A percentile compares a stretch with the other conserved stretches of the same genome.
Conservation (phyloP, 129 eudicot genomes). For the Flaveria linearis region DNA sequence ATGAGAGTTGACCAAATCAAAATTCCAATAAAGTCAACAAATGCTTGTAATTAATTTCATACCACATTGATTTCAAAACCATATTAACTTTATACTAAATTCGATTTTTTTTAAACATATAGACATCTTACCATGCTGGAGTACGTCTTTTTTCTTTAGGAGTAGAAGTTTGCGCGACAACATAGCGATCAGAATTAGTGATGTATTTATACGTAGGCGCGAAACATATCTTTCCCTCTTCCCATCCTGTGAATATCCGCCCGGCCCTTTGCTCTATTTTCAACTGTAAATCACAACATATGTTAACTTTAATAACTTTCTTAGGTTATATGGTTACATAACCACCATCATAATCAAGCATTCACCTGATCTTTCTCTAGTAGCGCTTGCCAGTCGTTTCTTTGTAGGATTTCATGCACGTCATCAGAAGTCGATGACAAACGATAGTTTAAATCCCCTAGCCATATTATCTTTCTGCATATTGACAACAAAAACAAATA, state of each 20-base stretch:
- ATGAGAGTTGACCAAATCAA: conserved; percentile 28
- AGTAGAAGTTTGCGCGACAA: conserved; percentile 54
- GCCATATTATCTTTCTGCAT: conserved; percentile 75
- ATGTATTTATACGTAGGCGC: conserved; percentile 92
- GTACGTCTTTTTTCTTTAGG: conserved; percentile 75
- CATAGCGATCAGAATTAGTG: conserved; percentile 63
- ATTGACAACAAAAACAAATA: background rate
- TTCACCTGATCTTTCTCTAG: conserved; percentile 82
- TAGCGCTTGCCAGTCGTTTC: conserved; percentile 74
- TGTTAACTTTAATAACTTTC: background rate
- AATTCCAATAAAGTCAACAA: conserved; percentile 21
- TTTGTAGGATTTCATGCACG: conserved; percentile 44
- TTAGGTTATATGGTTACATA: background rate
- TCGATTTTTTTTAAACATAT: background rate
- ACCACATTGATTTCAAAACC: background rate
- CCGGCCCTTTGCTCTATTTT: conserved; percentile 81
- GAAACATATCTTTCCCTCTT: conserved; percentile 75
- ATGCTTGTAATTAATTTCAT: conserved; percentile 17
- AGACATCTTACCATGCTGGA: conserved; percentile 75
- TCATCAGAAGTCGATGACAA: conserved; percentile 52
- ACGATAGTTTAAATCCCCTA: conserved; percentile 88
- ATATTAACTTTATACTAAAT: background rate
- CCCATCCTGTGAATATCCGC: conserved; percentile 79
- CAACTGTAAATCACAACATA: conserved; percentile 47
- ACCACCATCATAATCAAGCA: background rate